Base-by-base conservation (phyloP, 805 yeast genomes). In the Metschnikowia noctiluminum region DNA sequence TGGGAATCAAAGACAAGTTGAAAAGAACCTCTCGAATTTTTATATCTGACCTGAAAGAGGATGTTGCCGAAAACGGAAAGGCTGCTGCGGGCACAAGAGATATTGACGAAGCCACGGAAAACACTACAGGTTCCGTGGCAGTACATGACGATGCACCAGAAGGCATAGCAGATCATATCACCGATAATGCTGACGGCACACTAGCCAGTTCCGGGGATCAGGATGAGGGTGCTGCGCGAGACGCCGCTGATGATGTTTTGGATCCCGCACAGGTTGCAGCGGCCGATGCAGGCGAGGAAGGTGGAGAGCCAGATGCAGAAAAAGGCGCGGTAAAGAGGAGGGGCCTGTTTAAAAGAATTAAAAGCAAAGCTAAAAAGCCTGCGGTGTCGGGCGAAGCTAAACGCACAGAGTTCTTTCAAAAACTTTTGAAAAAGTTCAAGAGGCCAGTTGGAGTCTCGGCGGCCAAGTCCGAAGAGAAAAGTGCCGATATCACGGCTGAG, bases 361-460 rank as follows among this genome's bases (percentile, higher is more conserved):
- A 30, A 38, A 41, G 43, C 44, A 46, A 42, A 38, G 38, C 50
- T 10, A 46, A 42, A 40, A 68, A 66, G 48, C 69, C 66, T 28
- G 59, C 56, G 11, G 42, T 27, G 14, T 16, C 40, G 39, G 51
- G 48, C 34, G 53, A 52, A 26, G 45, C 47, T n/a, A 71, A 69
- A 61, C 69, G 69, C 65, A 64, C 60, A 48, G 69, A 68, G 49
- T 55, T 68, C 52, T 68, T 70, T 61, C 68, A 63, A 60, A 71
- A 62, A 53, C 57, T 70, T 45, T 61, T 70, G 57, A 53, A 50
- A 50, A 70, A 66, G 57, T 69, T 70, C 61, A 70, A 62, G 61
- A 67, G 67, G 52, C 56, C 69, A 15, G 49, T 40, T 13, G 48
- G 49, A 13, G 40, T 12, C 7, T 39, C 38, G 11, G 28, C 48